Evolutionary conservation across 345 rosid species (phyloP).

Genomic region (Hibiscus trionum): DNA sequence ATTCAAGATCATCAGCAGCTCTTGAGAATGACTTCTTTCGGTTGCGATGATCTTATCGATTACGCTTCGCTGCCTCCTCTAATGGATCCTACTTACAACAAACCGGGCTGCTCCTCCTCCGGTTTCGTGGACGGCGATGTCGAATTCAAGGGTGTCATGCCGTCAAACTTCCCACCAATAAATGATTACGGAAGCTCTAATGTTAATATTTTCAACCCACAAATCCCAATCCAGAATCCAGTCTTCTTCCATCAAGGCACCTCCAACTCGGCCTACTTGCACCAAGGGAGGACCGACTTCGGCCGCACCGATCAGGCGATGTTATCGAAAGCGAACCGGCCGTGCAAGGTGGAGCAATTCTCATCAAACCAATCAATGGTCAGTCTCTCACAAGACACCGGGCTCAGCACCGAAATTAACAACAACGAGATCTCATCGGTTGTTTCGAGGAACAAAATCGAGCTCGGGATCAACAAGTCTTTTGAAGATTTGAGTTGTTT

Average conservation of each 20-base stretch:
- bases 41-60: conserved; percentile 34
- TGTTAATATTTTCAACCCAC: conserved; percentile 8
- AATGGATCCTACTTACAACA: conserved; percentile 25
- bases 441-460: conserved; percentile 26
- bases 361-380: conserved; percentile 48
- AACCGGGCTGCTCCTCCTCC: conserved; percentile 18
- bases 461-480: conserved; percentile 17
- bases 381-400: conserved; percentile 56
- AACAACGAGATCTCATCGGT: conserved; percentile 48
- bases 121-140: conserved; percentile 15
- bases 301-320: conserved; percentile 12
- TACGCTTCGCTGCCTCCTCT: conserved; percentile 51
- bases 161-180: no score
- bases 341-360: conserved; percentile 48
- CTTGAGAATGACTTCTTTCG: conserved; percentile 26
- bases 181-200: conserved; percentile 13
- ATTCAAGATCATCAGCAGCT: conserved; percentile 21
- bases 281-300: conserved; percentile 18
- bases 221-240: conserved; percentile 18
- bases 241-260: conserved; percentile 7
- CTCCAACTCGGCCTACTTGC: conserved; percentile 15
- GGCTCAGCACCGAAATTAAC: conserved; percentile 53
- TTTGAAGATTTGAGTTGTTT: conserved; percentile 29
- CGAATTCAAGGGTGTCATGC: conserved; percentile 22
- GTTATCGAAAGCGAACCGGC: conserved; percentile 1